phyloP scores from a whole-genome alignment of 331 rosid species.

The Phaseolus coccineus region DNA sequence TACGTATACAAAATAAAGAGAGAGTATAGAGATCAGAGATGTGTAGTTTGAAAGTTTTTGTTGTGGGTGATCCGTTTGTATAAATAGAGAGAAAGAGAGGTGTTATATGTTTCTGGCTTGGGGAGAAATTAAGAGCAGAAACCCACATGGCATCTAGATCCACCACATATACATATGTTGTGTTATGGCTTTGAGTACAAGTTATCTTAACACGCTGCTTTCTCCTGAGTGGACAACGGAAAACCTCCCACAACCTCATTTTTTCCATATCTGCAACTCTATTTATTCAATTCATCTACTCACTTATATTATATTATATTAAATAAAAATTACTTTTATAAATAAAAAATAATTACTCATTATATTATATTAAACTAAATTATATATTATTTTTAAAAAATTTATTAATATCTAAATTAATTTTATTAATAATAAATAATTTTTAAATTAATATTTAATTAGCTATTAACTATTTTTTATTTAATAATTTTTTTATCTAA shows the following conservation, averaged over 20 bases:
- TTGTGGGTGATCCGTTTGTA: not conserved
- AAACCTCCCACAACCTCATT: not conserved
- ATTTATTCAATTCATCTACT: constrained; percentile 5
- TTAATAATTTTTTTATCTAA: no score
- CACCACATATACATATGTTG: constrained; percentile 39
- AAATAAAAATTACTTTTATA: no score
- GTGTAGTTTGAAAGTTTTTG: not conserved
- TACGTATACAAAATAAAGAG: not conserved
- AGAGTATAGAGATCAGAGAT: not conserved
- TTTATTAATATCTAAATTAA: no score
- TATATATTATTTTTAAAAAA: no score
- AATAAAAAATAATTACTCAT: no score
- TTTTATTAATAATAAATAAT: no score
- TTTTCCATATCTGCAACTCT: not conserved
- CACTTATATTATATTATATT: no score
- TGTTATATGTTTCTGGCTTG: constrained; percentile 18
- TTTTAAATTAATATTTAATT: no score
- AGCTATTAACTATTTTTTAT: no score
- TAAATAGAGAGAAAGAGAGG: not conserved
- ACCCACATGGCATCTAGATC: constrained; percentile 45
- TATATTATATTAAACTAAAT: no score
- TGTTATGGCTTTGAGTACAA: constrained; percentile 50
- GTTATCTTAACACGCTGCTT: constrained; percentile 62
- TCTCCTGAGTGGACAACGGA: constrained; percentile 41
- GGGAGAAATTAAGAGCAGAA: constrained; percentile 29